phyloP scores from a whole-genome alignment of 768 basidiomycete genomes.

The Leccinellum luteum region DNA sequence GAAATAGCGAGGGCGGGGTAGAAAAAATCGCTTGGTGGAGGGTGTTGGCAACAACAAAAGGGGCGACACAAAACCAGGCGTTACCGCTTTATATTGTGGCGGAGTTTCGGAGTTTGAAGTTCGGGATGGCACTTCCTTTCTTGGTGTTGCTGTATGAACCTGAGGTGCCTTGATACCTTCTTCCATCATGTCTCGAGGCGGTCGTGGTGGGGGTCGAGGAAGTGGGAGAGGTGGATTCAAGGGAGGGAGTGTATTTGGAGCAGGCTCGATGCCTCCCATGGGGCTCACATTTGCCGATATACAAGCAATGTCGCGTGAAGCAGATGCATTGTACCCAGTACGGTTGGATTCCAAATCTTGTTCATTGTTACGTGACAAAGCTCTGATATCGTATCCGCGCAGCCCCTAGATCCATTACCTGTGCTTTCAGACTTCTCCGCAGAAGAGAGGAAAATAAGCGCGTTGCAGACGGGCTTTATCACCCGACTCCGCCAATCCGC shows the following conservation, averaged over 20 bases:
- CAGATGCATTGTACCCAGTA: conserved; percentile 79
- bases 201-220: conserved; percentile 46
- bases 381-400: conserved; percentile 21
- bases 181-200: conserved; percentile 50
- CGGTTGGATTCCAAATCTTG: conserved; percentile 32
- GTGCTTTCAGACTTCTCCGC: conserved; percentile 62
- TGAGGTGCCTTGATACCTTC: conserved; percentile 8
- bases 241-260: conserved; percentile 39
- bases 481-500: conserved; percentile 63
- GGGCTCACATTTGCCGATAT: conserved; percentile 80
- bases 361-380: conserved; percentile 13
- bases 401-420: conserved; percentile 67
- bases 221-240: conserved; percentile 65
- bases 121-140: not conserved
- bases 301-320: conserved; percentile 72
- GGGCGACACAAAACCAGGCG: conserved; percentile 24
- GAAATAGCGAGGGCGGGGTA: not conserved
- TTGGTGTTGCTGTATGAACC: not conserved
- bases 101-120: conserved; percentile 28
- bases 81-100: conserved; percentile 19
- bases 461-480: conserved; percentile 66
- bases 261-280: conserved; percentile 57
- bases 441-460: conserved; percentile 63
- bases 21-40: not conserved
- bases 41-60: conserved; percentile 26